These are phyloP conservation scores for Chrysochromulina tobinii DNA, from an alignment of 78 protist species.

Conservation along the genomic window DNA sequence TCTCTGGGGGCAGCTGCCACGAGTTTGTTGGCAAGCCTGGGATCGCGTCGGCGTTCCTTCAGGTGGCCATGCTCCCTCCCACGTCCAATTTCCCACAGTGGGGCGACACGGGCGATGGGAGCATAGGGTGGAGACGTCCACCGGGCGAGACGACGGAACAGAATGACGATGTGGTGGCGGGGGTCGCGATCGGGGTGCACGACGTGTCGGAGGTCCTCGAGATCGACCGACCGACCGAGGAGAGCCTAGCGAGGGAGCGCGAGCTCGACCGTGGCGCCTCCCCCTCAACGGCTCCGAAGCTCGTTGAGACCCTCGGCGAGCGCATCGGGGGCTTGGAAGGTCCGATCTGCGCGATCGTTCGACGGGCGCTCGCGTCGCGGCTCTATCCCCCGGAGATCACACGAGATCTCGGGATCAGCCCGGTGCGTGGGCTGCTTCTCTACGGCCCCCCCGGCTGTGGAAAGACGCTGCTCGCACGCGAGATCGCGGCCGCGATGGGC, in stretches of 20 bases:
- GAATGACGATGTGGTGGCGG: neutral
- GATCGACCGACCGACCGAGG: neutral
- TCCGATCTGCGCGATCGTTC: neutral
- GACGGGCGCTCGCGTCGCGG: slow-evolving; percentile 35
- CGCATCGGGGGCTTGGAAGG: slow-evolving; percentile 16
- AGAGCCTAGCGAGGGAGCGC: neutral
- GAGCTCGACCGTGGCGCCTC: neutral
- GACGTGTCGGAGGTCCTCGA: neutral
- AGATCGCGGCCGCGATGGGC: slow-evolving; percentile 22
- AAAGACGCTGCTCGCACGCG: slow-evolving; percentile 48
- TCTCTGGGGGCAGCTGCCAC: neutral
- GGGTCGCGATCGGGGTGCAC: neutral
- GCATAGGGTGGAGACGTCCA: neutral
- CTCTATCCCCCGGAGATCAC: neutral
- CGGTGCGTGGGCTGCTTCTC: neutral
- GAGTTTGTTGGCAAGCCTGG: neutral
- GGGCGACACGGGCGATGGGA: neutral
- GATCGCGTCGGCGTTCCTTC: neutral
- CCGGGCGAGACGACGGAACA: neutral
- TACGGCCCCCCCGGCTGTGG: slow-evolving; percentile 66
- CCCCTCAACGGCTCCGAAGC: neutral
- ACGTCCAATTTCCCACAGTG: neutral
- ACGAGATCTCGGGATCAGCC: neutral
- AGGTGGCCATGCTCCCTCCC: neutral
- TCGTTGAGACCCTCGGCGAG: neutral